A percentile compares a stretch with the other conserved stretches of the same genome.
These are phyloP conservation scores for Theobroma cacao DNA, from an alignment of 345 rosid genomes.

Conservation along the genomic window DNA sequence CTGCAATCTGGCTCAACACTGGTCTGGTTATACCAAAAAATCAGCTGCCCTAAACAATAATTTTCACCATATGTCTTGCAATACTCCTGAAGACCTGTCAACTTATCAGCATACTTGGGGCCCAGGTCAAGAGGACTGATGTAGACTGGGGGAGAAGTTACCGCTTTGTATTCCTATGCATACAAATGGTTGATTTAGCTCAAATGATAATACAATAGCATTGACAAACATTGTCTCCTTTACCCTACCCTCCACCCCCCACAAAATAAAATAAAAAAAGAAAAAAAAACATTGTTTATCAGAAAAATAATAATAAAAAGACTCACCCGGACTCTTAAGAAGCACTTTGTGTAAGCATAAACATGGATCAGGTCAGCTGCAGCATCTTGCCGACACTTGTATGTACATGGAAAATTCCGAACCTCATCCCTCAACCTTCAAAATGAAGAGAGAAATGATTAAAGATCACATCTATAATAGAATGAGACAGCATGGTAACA, in stretches of 20 bases:
- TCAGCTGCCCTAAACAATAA: slow-evolving; percentile 94
- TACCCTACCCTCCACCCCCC: background rate
- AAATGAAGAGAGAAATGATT: slow-evolving; percentile 6
- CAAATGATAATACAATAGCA: slow-evolving; percentile 2
- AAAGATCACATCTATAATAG: slow-evolving; percentile 2
- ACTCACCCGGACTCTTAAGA: slow-evolving; percentile 77
- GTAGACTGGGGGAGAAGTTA: slow-evolving; percentile 83
- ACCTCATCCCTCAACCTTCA: slow-evolving; percentile 96
- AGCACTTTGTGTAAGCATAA: slow-evolving; percentile 87
- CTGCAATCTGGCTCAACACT: slow-evolving; percentile 73
- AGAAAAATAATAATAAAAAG: slow-evolving; percentile 12
- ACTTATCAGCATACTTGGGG: slow-evolving; percentile 71
- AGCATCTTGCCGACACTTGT: slow-evolving; percentile 95
- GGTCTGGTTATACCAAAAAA: slow-evolving; percentile 94
- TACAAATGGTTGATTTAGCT: slow-evolving; percentile 20
- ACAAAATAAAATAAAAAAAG: background rate
- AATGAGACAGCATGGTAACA: background rate
- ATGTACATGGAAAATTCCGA: slow-evolving; percentile 81
- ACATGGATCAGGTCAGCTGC: slow-evolving; percentile 97
- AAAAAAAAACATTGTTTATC: background rate
- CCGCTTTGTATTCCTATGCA: slow-evolving; percentile 67
- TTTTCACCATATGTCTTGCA: slow-evolving; percentile 87
- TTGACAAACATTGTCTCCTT: background rate
- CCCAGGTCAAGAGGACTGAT: slow-evolving; percentile 95
- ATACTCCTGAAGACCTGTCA: slow-evolving; percentile 66